Base-by-base conservation (phyloP, 2,329 filamentous ascomycete species). In the Chaetomiaceae sp. region DNA sequence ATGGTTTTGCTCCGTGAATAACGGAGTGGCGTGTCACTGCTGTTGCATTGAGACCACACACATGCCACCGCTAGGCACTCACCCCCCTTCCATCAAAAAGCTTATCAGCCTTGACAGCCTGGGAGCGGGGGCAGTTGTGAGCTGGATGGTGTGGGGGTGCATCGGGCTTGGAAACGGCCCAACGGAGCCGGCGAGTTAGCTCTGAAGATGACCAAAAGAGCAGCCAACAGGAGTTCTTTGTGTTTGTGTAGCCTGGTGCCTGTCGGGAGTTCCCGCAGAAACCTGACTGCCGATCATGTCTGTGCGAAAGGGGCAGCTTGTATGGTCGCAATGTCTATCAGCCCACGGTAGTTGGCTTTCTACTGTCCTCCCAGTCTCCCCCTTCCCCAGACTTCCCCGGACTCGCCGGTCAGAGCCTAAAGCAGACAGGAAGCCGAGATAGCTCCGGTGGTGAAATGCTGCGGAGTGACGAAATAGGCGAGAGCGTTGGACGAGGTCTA, bases 341-440 rank as follows among this genome's bases (percentile, higher is more conserved):
- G 7, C 33, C 17, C 46, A 23, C 46, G 45, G 45, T 38, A 48
- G 39, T 54, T 45, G 17, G 7, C 9, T 15, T n/a, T 31, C 22
- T 15, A 20, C 27, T 23, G n/a, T 17, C 15, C 17, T 20, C 17
- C 12, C n/a, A n/a, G n/a, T n/a, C n/a, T 34, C 11, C 39, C 25
- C 25, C 39, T 25, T 46, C 51, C 51, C 50, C 36, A 42, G 38
- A 42, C 37, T 53, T 47, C 50, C 50, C 43, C 42, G 36, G 43
- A 40, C 44, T 39, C 22, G 48, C 33, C 17, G 31, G 33, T 37
- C 34, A 15, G 25, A 33, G 37, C 51, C 44, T 23, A 22, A 53
- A 53, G n/a, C 29, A n/a, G 29, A 23, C 36, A 47, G 12, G 15
- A 40, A 38, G 33, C 46, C 51, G 46, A 50, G 34, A 40, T 25